Base-by-base conservation (phyloP, 2,329 filamentous ascomycete genomes). In the Phoma sp. region DNA sequence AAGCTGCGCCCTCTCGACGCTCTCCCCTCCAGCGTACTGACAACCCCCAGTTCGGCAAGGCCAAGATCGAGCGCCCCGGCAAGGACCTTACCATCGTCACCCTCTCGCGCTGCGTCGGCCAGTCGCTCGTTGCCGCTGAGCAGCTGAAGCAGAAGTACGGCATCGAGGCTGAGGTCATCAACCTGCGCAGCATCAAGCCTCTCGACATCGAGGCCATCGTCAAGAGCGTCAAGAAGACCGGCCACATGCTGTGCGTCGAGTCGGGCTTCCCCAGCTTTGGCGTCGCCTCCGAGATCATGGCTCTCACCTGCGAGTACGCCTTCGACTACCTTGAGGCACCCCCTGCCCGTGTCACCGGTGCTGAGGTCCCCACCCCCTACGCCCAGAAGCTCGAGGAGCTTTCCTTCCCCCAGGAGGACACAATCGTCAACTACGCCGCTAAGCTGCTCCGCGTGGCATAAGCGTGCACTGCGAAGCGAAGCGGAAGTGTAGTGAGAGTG, bases 211-310 rank as follows among this genome's bases (percentile, higher is more conserved):
- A 98, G 79, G 85, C 91, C 64, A 98, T 99, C 71, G 83, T 98
- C 78, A 92, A 96, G 78, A 97, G 93, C 10, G 88, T 99, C 75
- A 98, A 99, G 90, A 99, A 99, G 89, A 99, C 95, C 14, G 89
- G 90, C 76, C 90, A 89, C 72, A 86, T 99, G 60, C 84, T 99
- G 77, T 87, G 87, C 37, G 91, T 99, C 66, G 93, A 98, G 80
- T 97, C 92, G 52, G 95, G 93, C 62, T 99, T 93, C 86, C 95
- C 95, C 60, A 90, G 91, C 71, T 99, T 93, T 74, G 95, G 95
- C 75, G 91, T 99, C 66, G 86, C 88, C 55, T 86, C 93, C 53
- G 95, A 99, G 82, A 92, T 99, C 69, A 86, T 99, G 61, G 95
- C 95, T 56, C 83, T 97, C 57, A 88, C 91, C 60, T 96, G 96